Evolutionary conservation across 345 rosid genomes (phyloP).

Genomic region (sweet orange (Citrus sinensis)): DNA sequence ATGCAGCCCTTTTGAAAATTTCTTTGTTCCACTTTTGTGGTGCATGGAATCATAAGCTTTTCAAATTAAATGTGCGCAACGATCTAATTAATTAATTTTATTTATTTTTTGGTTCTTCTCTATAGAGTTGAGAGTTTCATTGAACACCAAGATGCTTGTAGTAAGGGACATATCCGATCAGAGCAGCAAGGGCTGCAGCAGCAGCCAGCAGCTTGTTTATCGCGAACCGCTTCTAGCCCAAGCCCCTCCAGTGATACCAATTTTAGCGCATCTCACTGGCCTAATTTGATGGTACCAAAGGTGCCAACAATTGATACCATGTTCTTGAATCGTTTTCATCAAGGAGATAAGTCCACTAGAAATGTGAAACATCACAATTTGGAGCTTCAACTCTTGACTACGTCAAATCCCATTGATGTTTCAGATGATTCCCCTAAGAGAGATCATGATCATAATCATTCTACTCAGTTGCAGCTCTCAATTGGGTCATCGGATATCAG

Average conservation of each 20-base stretch:
- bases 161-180: slow-evolving; percentile 46
- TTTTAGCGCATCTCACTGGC: slow-evolving; percentile 46
- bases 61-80: background rate
- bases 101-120: background rate
- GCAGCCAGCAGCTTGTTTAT: slow-evolving; percentile 37
- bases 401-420: slow-evolving; percentile 20
- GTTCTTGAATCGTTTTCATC: slow-evolving; percentile 24
- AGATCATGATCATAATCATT: slow-evolving; percentile 30
- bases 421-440: slow-evolving; percentile 28
- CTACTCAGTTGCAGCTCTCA: slow-evolving; percentile 60
- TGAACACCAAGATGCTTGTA: slow-evolving; percentile 94
- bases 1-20: slow-evolving; percentile 8
- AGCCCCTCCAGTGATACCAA: slow-evolving; percentile 57
- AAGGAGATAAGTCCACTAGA: slow-evolving; percentile 15
- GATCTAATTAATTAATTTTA: background rate
- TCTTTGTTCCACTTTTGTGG: slow-evolving; percentile 2
- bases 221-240: slow-evolving; percentile 62
- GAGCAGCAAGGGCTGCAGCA: slow-evolving; percentile 46
- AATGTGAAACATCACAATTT: slow-evolving; percentile 39
- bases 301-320: slow-evolving; percentile 19
- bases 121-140: slow-evolving; percentile 94
- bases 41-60: slow-evolving; percentile 7
- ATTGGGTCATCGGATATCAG: slow-evolving; percentile 46
- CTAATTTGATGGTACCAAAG: slow-evolving; percentile 28
- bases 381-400: slow-evolving; percentile 61